Base-by-base conservation (phyloP, 768 basidiomycete species). In the Pisolithus tinctorius region DNA sequence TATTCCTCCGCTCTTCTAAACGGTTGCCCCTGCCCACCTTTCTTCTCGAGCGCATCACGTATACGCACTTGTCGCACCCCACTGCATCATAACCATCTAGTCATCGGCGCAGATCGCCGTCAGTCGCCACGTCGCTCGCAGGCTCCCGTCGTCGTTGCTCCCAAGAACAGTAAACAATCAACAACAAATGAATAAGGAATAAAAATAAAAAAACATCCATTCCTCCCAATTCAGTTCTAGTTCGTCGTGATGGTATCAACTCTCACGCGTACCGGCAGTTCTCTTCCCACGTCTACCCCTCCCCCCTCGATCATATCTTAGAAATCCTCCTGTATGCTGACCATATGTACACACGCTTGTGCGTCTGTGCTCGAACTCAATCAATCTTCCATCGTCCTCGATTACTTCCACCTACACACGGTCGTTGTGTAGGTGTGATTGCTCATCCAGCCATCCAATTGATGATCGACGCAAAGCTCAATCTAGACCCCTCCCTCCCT, bases 1-100 rank as follows among this genome's bases (percentile, higher is more conserved):
- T 49, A 45, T 49, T 52, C 48, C 49, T 45, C 55, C 53, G 23
- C 56, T 40, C 30, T 48, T 43, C 51, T 34, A 34, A 34, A 11
- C 54, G 54, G 54, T 48, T 48, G 56, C 54, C 50, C 38, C 51
- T 60, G 45, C 48, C 48, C 56, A 54, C 51, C 40, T 41, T 26
- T 41, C 48, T 30, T 49, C 48, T 42, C 30, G 11, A 34, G 20
- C 13, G 4, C 13, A 41, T 49, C 48, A 42, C 29, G 39, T 25
- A 49, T 29, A 30, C 30, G 17, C 29, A 31, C 38, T 39, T 30
- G 25, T 42, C 41, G 40, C 40, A 38, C 47, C 36, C 36, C 47
- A n/a, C 17, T 8, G 16, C 25, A 27, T 53, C 48, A 50, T 26
- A 4, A 13, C 30, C 45, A 31, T 43, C 40, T 30, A 27, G 40